These are phyloP conservation scores for Geotrichum phurueaensis DNA, from an alignment of 1,139 yeast species.

Conservation along the genomic window DNA sequence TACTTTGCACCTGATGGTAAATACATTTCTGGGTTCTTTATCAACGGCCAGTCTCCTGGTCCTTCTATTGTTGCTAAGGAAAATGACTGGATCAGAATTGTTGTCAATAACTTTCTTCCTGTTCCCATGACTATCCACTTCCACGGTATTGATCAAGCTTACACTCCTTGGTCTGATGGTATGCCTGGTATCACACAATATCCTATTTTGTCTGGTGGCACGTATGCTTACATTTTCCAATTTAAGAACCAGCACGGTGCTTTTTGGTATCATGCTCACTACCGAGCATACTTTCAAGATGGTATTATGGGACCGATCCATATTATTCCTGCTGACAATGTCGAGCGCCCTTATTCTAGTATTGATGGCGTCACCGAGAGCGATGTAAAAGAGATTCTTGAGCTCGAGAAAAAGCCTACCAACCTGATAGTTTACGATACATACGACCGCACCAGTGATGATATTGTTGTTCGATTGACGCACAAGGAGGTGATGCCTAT, in stretches of 20 bases:
- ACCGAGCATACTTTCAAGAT: slow-evolving; percentile 37
- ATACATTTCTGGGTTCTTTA: slow-evolving; percentile 25
- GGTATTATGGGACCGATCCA: slow-evolving; percentile 33
- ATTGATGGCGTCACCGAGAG: slow-evolving; percentile 33
- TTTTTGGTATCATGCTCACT: slow-evolving; percentile 40
- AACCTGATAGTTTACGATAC: slow-evolving; percentile 32
- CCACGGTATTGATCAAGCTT: slow-evolving; percentile 37
- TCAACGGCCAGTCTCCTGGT: slow-evolving; percentile 38
- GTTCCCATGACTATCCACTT: slow-evolving; percentile 28
- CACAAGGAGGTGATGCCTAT: slow-evolving; percentile 38
- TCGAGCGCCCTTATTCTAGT: slow-evolving; percentile 3
- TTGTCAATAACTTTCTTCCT: slow-evolving; percentile 32
- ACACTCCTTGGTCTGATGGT: slow-evolving; percentile 40
- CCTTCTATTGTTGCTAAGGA: slow-evolving; percentile 36
- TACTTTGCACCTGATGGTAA: slow-evolving; percentile 27
- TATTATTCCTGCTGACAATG: slow-evolving; percentile 5
- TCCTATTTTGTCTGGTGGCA: slow-evolving; percentile 35
- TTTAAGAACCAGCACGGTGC: slow-evolving; percentile 35
- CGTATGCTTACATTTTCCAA: slow-evolving; percentile 32
- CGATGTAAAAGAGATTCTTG: slow-evolving; percentile 21
- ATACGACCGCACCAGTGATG: slow-evolving; percentile 12
- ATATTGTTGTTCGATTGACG: slow-evolving; percentile 27
- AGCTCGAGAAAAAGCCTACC: slow-evolving; percentile 31
- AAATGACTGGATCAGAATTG: slow-evolving; percentile 36
- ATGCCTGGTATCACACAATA: slow-evolving; percentile 37